Evolutionary conservation across 139 green algal species (phyloP).

Genomic region (Mesostigma viride): DNA sequence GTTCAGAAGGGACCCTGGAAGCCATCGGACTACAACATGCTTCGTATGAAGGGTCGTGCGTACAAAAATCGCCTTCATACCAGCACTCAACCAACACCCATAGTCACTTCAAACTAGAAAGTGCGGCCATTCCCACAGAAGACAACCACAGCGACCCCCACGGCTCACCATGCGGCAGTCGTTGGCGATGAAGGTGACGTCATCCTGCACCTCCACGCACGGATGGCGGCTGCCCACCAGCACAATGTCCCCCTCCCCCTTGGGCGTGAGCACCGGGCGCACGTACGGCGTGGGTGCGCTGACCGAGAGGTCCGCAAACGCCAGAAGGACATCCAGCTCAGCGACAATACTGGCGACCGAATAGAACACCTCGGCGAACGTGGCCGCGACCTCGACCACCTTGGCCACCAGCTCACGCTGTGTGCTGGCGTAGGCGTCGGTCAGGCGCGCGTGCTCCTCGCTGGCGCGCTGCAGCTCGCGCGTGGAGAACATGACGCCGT

Average conservation of each 20-base stretch:
- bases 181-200: constrained; percentile 76
- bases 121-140: background rate
- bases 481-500: constrained; percentile 92
- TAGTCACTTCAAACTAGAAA: too few species aligned
- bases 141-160: background rate
- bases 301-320: constrained; percentile 79
- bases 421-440: constrained; percentile 50
- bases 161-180: constrained; percentile 45
- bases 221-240: constrained; percentile 68
- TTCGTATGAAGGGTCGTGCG: too few species aligned
- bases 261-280: constrained; percentile 37
- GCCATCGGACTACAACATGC: too few species aligned
- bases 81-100: too few species aligned
- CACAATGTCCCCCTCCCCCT: constrained; percentile 37
- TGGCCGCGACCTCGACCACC: constrained; percentile 78
- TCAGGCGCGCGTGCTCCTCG: constrained; percentile 18
- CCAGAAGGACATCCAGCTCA: constrained; percentile 80
- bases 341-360: constrained; percentile 53
- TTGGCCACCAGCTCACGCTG: constrained; percentile 40
- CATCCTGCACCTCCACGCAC: constrained; percentile 79
- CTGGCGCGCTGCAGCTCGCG: constrained; percentile 39
- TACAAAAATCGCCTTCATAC: too few species aligned
- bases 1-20: too few species aligned
- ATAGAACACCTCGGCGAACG: constrained; percentile 84
- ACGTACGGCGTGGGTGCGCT: constrained; percentile 63